Percentiles rank a stretch among this genome's conserved stretches.
phyloP scores from a whole-genome alignment of 1,139 yeast genomes.

The Candida albicans region DNA sequence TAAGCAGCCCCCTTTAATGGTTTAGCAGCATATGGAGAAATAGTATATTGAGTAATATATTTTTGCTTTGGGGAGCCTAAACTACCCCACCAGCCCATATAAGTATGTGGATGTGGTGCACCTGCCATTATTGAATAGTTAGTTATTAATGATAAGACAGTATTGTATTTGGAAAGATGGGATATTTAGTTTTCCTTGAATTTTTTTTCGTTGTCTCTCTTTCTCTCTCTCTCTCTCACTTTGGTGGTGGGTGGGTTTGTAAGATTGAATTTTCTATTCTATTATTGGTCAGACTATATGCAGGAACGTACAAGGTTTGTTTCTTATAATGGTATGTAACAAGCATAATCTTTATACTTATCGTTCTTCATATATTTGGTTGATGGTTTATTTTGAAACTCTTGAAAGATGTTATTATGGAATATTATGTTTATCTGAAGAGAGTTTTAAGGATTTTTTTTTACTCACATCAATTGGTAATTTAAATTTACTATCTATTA shows the following conservation, averaged over 20 bases:
- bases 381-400: too few species aligned
- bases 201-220: not conserved
- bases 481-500: too few species aligned
- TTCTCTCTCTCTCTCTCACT: not conserved
- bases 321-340: too few species aligned
- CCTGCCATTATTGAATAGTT: conserved; percentile 52
- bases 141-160: too few species aligned
- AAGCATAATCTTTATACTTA: too few species aligned
- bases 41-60: conserved; percentile 80
- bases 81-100: conserved; percentile 98
- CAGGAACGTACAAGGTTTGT: conserved; percentile 2
- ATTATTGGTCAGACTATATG: conserved; percentile 7
- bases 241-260: not conserved
- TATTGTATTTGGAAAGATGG: not conserved
- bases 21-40: conserved; percentile 90
- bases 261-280: conserved; percentile 2
- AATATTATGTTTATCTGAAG: too few species aligned
- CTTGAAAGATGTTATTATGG: too few species aligned
- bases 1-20: conserved; percentile 87
- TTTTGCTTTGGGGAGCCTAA: conserved; percentile 86
- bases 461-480: too few species aligned
- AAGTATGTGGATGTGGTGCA: conserved; percentile 73
- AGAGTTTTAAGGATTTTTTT: too few species aligned
- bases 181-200: not conserved
- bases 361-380: too few species aligned